phyloP scores from a whole-genome alignment of 1,139 yeast species.

The Lizanozyma gosingica region DNA sequence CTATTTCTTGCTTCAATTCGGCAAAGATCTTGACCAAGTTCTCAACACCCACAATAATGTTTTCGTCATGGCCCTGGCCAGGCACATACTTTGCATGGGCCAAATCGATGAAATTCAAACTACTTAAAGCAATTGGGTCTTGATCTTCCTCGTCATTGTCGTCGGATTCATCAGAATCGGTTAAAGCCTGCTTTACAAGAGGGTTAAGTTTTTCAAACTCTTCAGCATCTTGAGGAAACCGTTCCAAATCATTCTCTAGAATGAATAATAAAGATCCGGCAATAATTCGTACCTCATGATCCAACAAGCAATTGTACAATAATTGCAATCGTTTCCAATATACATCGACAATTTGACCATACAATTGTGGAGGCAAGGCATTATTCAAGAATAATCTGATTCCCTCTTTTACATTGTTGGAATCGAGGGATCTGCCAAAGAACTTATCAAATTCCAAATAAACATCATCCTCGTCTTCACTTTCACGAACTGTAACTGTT shows the following conservation, averaged over 20 bases:
- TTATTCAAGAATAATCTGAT: conserved; percentile 44
- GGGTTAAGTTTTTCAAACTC: conserved; percentile 14
- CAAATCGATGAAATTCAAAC: conserved; percentile 71
- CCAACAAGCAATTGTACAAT: conserved; percentile 53
- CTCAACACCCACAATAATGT: conserved; percentile 58
- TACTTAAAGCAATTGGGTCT: conserved; percentile 30
- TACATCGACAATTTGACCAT: conserved; percentile 23
- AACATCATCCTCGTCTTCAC: conserved; percentile 16
- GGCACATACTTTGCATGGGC: conserved; percentile 70
- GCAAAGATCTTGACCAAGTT: conserved; percentile 42
- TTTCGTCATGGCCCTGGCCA: conserved; percentile 65
- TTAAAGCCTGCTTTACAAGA: conserved; percentile 13
- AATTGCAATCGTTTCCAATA: conserved; percentile 53
- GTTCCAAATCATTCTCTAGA: conserved; percentile 54
- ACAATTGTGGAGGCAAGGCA: conserved; percentile 17
- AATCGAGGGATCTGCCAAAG: conserved; percentile 57
- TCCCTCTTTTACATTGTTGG: conserved; percentile 36
- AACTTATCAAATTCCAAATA: conserved; percentile 51
- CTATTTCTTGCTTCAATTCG: conserved; percentile 9
- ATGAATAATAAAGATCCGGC: conserved; percentile 71
- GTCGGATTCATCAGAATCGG: conserved; percentile 9
- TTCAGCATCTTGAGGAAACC: conserved; percentile 28
- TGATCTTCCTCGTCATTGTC: conserved; percentile 15
- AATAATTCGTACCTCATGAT: conserved; percentile 55
- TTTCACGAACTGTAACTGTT: conserved; percentile 9